Conservation (phyloP, 768 basidiomycete species). For the Suillus tomentosus region DNA sequence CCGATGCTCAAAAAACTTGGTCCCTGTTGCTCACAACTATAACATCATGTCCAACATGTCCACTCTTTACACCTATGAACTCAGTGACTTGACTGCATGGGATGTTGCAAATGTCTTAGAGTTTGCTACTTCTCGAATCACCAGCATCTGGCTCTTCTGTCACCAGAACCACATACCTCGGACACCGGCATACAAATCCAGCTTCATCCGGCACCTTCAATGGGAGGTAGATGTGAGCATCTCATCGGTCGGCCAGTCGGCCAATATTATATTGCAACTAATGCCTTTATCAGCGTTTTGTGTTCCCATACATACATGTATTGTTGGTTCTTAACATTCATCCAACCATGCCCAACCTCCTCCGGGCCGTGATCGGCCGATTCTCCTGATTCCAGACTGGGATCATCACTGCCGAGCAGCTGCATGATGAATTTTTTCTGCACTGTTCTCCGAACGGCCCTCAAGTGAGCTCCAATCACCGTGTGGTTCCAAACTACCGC, state of each 20-base stretch:
- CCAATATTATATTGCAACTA: neutral
- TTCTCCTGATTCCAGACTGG: neutral
- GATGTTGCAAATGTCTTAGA: neutral
- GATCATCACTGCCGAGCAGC: rapidly evolving
- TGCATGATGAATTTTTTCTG: neutral
- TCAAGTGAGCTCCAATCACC: rapidly evolving
- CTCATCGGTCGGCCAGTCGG: neutral
- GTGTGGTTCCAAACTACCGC: neutral
- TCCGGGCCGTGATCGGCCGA: rapidly evolving
- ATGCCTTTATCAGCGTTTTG: neutral
- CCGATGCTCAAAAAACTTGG: neutral
- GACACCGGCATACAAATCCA: neutral
- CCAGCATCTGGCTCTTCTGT: neutral
- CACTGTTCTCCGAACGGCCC: neutral
- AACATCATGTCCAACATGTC: neutral
- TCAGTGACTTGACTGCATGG: neutral
- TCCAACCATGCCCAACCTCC: neutral
- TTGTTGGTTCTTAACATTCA: rapidly evolving
- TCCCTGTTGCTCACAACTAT: too few species aligned
- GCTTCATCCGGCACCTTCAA: neutral
- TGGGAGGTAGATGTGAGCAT: neutral
- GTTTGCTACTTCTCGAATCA: neutral
- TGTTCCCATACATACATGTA: neutral
- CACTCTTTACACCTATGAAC: too few species aligned
- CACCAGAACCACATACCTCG: neutral